Evolutionary conservation across 768 basidiomycete species (phyloP), one percentile per base, ranked within the genome.

Genomic region (Trametes sanguinea): DNA sequence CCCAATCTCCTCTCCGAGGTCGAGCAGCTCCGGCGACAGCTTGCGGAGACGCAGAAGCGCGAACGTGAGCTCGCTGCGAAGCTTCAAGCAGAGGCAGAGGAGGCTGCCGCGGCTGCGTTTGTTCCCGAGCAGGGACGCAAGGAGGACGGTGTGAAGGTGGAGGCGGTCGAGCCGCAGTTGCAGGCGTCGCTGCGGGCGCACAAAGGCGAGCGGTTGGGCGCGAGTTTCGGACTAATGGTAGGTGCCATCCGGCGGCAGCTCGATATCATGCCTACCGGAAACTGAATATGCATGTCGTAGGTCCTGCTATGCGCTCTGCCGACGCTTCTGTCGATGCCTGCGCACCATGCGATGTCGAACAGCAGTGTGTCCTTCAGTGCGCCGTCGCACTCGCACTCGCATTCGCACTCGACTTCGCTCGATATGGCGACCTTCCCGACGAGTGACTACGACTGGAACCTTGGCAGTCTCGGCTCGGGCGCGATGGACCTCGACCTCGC

Each of bases 231-330:
- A 64, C 79, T 89, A 71, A 88, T 90, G 86, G 89, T 90, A 73
- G 66, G 82, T 69, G 13, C 30, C 47, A 27, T 50, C 27, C 22
- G n/a, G n/a, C 11, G 17, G 10, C 22, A 30, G 46, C n/a, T 50
- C 13, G 40, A 69, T 35, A 10, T 40, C 57, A 67, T 66, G 65
- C 42, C 35, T 40, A 57, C 35, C 17, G 16, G 50, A 46, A 29
- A 42, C 58, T 44, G 14, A 30, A 44, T 55, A 32, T n/a, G n/a
- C n/a, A 56, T 51, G 52, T 44, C 4, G 32, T 78, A 90, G 85
- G 88, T 89, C 67, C 81, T 92, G 48, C 80, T 92, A 46, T 92
- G 89, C 67, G 88, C 89, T 2, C 81, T 92, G 30, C 90, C 90
- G 14, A 83, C 86, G 22, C 80, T 92, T 46, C 81, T 92, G 55